These are phyloP conservation scores for Ulvella scutata DNA, from an alignment of 139 green algal genomes.

Conservation along the genomic window DNA sequence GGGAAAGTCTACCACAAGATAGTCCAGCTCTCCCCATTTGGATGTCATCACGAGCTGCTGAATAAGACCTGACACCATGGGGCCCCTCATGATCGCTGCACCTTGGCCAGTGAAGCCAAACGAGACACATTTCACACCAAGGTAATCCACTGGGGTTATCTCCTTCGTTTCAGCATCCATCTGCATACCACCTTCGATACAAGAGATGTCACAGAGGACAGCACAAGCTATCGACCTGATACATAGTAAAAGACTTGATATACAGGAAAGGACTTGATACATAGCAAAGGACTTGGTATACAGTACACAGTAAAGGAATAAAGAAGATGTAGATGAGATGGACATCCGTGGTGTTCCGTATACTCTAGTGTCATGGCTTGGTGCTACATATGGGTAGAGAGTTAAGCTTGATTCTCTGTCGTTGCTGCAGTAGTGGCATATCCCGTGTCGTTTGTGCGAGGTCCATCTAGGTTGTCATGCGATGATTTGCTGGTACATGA, in stretches of 20 bases:
- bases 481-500: no score
- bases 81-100: constrained; percentile 92
- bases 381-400: no score
- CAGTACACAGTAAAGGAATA: no score
- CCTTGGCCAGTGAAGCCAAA: constrained; percentile 96
- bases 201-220: not conserved
- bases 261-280: not conserved
- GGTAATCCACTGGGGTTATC: constrained; percentile 76
- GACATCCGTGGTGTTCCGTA: no score
- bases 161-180: constrained; percentile 69
- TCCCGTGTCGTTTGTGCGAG: no score
- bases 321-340: no score
- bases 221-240: not conserved
- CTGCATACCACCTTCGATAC: constrained; percentile 30
- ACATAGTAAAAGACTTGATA: no score
- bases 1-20: constrained; percentile 95
- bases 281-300: no score
- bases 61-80: constrained; percentile 93
- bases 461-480: no score
- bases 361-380: no score
- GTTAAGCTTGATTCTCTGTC: no score
- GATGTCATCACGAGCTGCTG: constrained; percentile 86
- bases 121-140: constrained; percentile 91
- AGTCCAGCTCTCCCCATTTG: constrained; percentile 92
- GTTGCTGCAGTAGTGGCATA: no score